These are phyloP conservation scores for Aspergillus glaucus DNA, from an alignment of 2,329 filamentous ascomycete species.

Conservation along the genomic window DNA sequence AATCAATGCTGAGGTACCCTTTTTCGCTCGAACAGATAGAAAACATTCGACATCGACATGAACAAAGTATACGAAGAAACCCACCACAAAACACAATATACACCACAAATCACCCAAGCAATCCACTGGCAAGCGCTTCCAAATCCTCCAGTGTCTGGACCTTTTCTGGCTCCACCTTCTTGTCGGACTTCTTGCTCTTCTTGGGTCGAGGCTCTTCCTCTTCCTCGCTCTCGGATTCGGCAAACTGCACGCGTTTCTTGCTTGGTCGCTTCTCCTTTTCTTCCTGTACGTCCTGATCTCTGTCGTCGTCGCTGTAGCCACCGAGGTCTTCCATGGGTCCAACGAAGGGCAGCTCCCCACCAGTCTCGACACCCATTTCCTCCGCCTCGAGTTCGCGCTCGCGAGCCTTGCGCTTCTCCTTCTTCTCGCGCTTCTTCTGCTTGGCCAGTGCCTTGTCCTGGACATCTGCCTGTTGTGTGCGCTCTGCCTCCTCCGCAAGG, in stretches of 20 bases:
- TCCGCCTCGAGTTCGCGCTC: conserved; percentile 31
- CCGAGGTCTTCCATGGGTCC: conserved; percentile 14
- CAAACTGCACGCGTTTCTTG: conserved; percentile 38
- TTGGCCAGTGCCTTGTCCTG: conserved; percentile 76
- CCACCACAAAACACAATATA: conserved; percentile 2
- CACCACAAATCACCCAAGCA: conserved; percentile 27
- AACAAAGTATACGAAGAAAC: conserved; percentile 2
- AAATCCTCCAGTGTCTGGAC: conserved; percentile 43
- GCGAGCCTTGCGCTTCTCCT: conserved; percentile 39
- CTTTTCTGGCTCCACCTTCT: conserved; percentile 19
- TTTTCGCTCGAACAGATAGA: conserved; percentile 13
- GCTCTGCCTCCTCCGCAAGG: conserved; percentile 65
- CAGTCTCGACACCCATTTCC: conserved; percentile 14
- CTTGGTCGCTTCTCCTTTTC: conserved; percentile 22
- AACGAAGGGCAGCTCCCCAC: conserved; percentile 11
- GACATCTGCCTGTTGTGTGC: conserved; percentile 68
- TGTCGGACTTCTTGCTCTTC: conserved; percentile 19
- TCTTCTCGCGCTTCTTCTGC: conserved; percentile 57
- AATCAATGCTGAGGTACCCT: background rate
- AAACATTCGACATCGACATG: conserved; percentile 9
- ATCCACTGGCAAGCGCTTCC: conserved; percentile 41
- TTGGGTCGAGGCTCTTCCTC: conserved; percentile 21
- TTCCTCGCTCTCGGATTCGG: conserved; percentile 21
- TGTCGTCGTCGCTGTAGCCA: conserved; percentile 7
- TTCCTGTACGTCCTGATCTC: conserved; percentile 5